Percentiles rank a stretch among this genome's conserved stretches.
Conservation (phyloP, 78 protist species). For the Dictyostelium capitatum region DNA sequence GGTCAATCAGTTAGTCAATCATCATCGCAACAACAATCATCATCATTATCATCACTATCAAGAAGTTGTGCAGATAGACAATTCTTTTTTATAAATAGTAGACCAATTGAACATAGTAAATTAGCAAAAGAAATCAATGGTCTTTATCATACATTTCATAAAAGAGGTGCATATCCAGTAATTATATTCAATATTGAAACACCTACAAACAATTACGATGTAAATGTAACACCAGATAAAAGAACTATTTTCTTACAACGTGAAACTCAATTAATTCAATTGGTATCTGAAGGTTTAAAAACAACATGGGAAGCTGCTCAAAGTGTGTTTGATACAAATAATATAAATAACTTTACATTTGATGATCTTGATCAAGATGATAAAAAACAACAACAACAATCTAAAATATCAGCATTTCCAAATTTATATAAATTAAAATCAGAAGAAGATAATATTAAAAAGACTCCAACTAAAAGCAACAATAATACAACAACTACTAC, state of each 20-base stretch:
- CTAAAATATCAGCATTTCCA: slow-evolving; percentile 28
- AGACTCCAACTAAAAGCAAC: neutral
- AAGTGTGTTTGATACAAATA: slow-evolving; percentile 39
- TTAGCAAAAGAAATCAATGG: slow-evolving; percentile 76
- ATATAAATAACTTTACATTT: neutral
- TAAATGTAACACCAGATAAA: slow-evolving; percentile 98
- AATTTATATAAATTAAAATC: slow-evolving; percentile 17
- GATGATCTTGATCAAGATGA: neutral
- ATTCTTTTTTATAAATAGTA: slow-evolving; percentile 86
- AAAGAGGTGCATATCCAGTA: slow-evolving; percentile 71
- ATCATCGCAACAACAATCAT: neutral
- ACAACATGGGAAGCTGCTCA: slow-evolving; percentile 50
- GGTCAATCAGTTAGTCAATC: slow-evolving; percentile 29
- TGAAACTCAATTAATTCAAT: slow-evolving; percentile 41
- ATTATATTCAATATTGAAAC: slow-evolving; percentile 59
- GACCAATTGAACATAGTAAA: slow-evolving; percentile 91
- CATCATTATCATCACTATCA: neutral
- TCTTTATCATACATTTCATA: slow-evolving; percentile 50
- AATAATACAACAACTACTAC: neutral
- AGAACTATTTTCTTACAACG: slow-evolving; percentile 87
- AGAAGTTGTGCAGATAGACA: slow-evolving; percentile 83
- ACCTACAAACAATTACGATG: slow-evolving; percentile 83
- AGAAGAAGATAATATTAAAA: neutral
- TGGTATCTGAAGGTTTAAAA: slow-evolving; percentile 28
- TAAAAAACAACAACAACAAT: neutral